These are phyloP conservation scores for Raphanus sativus DNA, from an alignment of 345 rosid genomes.

Conservation along the genomic window DNA sequence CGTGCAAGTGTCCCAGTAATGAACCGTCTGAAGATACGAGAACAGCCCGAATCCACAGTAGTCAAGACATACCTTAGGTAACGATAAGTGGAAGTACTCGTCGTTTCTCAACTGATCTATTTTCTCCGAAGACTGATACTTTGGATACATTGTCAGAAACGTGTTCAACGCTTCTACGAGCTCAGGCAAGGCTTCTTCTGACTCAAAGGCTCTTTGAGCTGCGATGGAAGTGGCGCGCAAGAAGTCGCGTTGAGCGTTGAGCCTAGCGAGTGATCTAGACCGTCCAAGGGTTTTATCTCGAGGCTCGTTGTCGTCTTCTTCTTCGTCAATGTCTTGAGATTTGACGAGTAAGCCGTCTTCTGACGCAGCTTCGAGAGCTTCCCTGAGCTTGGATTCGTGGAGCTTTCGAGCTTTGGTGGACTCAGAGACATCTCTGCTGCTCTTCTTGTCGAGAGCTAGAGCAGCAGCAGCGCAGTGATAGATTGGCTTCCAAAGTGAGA, in stretches of 20 bases:
- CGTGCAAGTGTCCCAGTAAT: background rate
- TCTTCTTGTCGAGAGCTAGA: background rate
- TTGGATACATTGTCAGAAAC: background rate
- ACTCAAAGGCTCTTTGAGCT: background rate
- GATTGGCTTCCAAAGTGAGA: background rate
- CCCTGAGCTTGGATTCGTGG: background rate
- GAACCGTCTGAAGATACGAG: background rate
- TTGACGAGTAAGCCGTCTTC: background rate
- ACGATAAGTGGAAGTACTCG: background rate
- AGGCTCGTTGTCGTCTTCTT: background rate
- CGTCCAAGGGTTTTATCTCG: background rate
- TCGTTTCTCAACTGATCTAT: background rate
- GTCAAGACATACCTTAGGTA: background rate
- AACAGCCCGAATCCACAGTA: background rate
- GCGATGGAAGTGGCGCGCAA: background rate
- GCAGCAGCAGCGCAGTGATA: background rate
- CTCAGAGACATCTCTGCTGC: background rate
- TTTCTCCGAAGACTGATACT: background rate
- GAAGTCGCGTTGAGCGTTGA: background rate
- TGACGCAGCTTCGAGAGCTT: background rate
- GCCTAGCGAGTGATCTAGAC: background rate
- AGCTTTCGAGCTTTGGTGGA: background rate
- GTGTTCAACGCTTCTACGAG: background rate
- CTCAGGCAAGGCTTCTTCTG: background rate
- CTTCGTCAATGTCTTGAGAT: background rate